Base-by-base conservation (phyloP, 192 early-diverging fungal genomes). In the Physocladia obscura region DNA sequence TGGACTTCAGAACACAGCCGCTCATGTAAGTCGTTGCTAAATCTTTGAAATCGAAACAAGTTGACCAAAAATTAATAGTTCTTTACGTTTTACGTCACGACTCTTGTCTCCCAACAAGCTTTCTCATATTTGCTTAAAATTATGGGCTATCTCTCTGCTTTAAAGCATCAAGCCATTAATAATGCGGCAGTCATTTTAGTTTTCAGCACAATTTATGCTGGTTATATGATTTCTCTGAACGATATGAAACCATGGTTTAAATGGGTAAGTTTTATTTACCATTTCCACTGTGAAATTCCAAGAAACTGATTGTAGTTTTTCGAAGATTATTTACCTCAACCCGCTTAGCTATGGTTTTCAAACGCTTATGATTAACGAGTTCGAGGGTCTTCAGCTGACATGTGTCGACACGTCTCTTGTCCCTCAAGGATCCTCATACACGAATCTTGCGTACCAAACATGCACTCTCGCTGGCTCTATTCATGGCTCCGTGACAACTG, bases 391-490 rank as follows among this genome's bases (percentile, higher is more conserved):
- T 24, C 8, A 15, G 27, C 48, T 60, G 54, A 2, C 47, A 21
- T 73, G 54, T 55, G 24, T 13, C 5, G 24, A 17, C 24, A 57
- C 67, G 4, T 21, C 19, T 21, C 51, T 72, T 32, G 67, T 87
- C 26, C 86, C 86, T n/a, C 75, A 49, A 49, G 51, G 51, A 54
- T 67, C 57, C 15, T 54, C 27, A 11, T 87, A 87, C 54, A 77
- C 67, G 35, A 34, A 84, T 35, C 69, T 81, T 29, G 57, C 47
- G 8, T 76, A 88, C 63, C 85, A 82, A 47, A 84, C 84, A 32
- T 92, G 91, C 74, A 89, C 85, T 1, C 77, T 92, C 74, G 77
- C 77, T 27, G 91, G 91, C 40, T 76, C 85, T n/a, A 29, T 61
- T 4, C 84, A 87, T 5, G 91, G 89, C 32, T 39, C 74, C 36